Base-by-base conservation (phyloP, 1,139 yeast genomes). In the Tardiomyces depauwii region DNA sequence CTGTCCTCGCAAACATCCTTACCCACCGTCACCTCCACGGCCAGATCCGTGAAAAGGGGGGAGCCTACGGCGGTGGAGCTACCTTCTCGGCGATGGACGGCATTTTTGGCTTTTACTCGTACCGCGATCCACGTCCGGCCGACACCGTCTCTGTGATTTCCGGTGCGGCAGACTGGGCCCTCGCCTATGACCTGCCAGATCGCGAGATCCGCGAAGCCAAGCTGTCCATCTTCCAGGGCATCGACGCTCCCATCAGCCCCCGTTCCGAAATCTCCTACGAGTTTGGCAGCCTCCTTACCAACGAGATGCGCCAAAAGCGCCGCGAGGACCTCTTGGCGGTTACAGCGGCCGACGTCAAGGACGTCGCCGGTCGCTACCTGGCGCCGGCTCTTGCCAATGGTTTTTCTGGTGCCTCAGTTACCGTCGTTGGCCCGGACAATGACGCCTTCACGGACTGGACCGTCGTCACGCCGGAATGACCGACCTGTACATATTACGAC, bases 41-140 rank as follows among this genome's bases (percentile, higher is more conserved):
- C 12, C 95, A 88, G 51, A 80, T 91, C 41, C 77, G 98, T 55
- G 98, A 91, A 62, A 80, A 91, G 57, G 96, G 96, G 51, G 98
- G 98, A 46, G 98, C 98, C 0, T 91, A 91, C 60, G 98, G 98
- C 9, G 97, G 96, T 12, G 98, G 98, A 2, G 83, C 95, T 14
- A 70, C 76, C 16, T 89, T 80, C 61, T 86, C 82, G 59, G 89
- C 93, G 0, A 62, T 87, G 27, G 88, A 85, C 46, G 97, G 97
- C 0, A 61, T 81, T 2, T 76, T 89, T 56, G 77, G 84, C 45
- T 88, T 76, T 66, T 93, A 83, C 65, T 87, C 96, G 0, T 91
- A 91, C 67, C 76, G 98, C 56, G 98, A 91, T 64, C 98, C 98
- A 16, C 81, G 86, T 52, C 87, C 96, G 0, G 61, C 74, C 39